phyloP scores from a whole-genome alignment of 1,284 basidiomycete species.

The Mycena citricolor region DNA sequence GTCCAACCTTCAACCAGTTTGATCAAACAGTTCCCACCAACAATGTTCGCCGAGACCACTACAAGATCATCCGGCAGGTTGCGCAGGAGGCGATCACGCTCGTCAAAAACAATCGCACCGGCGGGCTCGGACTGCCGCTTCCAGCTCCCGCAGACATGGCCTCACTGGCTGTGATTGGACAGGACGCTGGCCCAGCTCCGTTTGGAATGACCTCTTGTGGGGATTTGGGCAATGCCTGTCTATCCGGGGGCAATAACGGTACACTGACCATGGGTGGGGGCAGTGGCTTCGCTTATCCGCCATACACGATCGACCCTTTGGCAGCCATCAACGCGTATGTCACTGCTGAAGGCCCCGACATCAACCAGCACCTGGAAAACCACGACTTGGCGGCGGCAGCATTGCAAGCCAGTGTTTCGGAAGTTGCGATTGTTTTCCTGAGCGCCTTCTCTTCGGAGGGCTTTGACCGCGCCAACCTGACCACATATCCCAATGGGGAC shows the following conservation, averaged over 20 bases:
- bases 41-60: conserved; percentile 8
- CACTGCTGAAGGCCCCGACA: conserved; percentile 16
- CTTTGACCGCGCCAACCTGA: conserved; percentile 12
- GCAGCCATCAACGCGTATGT: conserved; percentile 19
- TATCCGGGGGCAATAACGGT: conserved; percentile 18
- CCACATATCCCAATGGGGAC: conserved; percentile 11
- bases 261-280: conserved; percentile 21
- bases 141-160: conserved; percentile 4
- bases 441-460: conserved; percentile 15
- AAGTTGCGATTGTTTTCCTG: conserved; percentile 21
- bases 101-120: conserved; percentile 18
- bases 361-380: conserved; percentile 10
- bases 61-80: conserved; percentile 6
- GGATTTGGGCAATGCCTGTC: conserved; percentile 1
- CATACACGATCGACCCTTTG: conserved; percentile 23
- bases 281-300: conserved; percentile 17
- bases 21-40: background rate
- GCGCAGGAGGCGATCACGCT: conserved; percentile 19
- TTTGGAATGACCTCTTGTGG: conserved; percentile 15
- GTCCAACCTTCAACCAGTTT: conserved; percentile 1
- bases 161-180: conserved; percentile 15
- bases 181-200: conserved; percentile 8
- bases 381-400: conserved; percentile 4
- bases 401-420: conserved; percentile 9
- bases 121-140: conserved; percentile 16